phyloP scores from a whole-genome alignment of 768 basidiomycete genomes.

The Leccinum olivaceopallidum region DNA sequence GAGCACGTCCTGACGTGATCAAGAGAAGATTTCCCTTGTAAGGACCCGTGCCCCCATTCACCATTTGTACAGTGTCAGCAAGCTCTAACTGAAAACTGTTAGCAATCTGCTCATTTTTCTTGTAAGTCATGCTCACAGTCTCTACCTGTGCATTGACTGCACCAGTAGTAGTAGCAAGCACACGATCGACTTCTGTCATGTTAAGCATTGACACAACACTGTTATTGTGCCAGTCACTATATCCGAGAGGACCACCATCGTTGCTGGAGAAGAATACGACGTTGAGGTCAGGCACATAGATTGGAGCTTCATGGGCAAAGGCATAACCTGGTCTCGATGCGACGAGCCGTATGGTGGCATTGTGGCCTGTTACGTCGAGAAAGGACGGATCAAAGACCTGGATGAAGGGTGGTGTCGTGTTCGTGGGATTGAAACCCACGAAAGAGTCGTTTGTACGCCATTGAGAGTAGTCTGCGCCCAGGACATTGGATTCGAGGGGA shows the following conservation, averaged over 20 bases:
- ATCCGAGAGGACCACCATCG: slow-evolving; percentile 64
- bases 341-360: slow-evolving; percentile 60
- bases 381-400: slow-evolving; percentile 56
- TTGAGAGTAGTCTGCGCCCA: slow-evolving; percentile 45
- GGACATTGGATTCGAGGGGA: slow-evolving; percentile 51
- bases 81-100: slow-evolving; percentile 50
- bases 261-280: slow-evolving; percentile 75
- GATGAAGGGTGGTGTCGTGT: slow-evolving; percentile 57
- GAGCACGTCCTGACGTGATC: slow-evolving; percentile 64
- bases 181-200: slow-evolving; percentile 53
- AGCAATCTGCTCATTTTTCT: background rate
- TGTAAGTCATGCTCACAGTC: slow-evolving; percentile 28
- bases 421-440: slow-evolving; percentile 63
- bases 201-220: slow-evolving; percentile 63
- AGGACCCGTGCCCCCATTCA: slow-evolving; percentile 68
- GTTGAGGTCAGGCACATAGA: slow-evolving; percentile 62
- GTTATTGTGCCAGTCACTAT: slow-evolving; percentile 64
- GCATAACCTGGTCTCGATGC: slow-evolving; percentile 64
- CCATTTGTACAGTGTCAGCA: slow-evolving; percentile 63
- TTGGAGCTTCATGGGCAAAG: slow-evolving; percentile 79
- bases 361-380: slow-evolving; percentile 54
- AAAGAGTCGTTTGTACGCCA: slow-evolving; percentile 39
- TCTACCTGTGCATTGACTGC: slow-evolving; percentile 52
- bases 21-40: slow-evolving; percentile 60
- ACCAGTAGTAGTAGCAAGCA: slow-evolving; percentile 36